These are phyloP conservation scores for Suillus occidentalis DNA, from an alignment of 768 basidiomycete genomes.

Conservation along the genomic window DNA sequence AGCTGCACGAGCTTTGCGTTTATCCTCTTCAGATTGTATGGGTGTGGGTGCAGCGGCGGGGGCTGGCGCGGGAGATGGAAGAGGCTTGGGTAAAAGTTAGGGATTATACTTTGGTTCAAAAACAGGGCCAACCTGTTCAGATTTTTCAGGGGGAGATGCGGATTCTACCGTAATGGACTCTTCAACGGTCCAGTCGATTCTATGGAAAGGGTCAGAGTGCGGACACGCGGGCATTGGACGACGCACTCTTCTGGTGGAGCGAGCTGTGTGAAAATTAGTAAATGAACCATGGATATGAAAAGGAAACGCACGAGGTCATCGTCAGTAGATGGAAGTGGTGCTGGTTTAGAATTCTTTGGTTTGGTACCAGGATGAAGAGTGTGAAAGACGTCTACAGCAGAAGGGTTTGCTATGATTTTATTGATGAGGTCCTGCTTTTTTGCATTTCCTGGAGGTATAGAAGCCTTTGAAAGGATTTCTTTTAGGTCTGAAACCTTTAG, in stretches of 20 bases:
- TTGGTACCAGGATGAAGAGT: constrained; percentile 34
- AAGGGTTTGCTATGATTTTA: constrained; percentile 52
- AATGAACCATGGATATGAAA: not conserved
- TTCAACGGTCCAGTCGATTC: constrained; percentile 45
- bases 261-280: constrained; percentile 21
- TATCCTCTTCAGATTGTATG: constrained; percentile 45
- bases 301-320: constrained; percentile 30
- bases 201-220: constrained; percentile 18
- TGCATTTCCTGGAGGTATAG: constrained; percentile 51
- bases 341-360: constrained; percentile 18
- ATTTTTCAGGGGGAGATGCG: constrained; percentile 3
- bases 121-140: constrained; percentile 4
- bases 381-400: constrained; percentile 53
- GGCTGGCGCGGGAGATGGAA: constrained; percentile 7
- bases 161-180: constrained; percentile 21
- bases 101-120: not conserved
- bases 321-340: constrained; percentile 11
- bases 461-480: constrained; percentile 56
- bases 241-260: constrained; percentile 34
- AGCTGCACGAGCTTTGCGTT: constrained; percentile 59
- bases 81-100: constrained; percentile 7
- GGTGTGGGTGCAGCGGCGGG: not conserved
- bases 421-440: constrained; percentile 70
- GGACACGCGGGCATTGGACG: constrained; percentile 2
- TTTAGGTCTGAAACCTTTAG: constrained; percentile 75